Percentiles rank a stretch among this genome's conserved stretches.
Conservation (phyloP, 768 basidiomycete species). For the Lactarius psammicola region DNA sequence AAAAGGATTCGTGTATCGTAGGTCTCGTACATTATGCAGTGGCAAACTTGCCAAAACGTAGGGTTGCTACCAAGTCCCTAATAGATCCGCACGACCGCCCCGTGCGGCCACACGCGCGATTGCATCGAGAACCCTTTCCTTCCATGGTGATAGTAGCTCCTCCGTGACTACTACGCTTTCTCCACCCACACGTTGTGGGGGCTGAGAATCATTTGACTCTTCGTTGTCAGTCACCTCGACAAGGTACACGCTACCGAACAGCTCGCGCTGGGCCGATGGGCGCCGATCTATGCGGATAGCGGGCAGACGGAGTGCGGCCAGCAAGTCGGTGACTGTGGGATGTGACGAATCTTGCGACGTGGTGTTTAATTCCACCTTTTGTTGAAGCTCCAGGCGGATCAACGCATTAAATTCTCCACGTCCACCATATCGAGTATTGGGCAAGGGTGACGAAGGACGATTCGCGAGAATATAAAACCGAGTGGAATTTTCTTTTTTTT, state of each 20-base stretch:
- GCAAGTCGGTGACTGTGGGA: conserved; percentile 31
- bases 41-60: background rate
- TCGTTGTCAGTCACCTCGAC: conserved; percentile 48
- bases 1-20: background rate
- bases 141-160: conserved; percentile 4
- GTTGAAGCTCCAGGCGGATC: conserved; percentile 37
- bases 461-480: conserved; percentile 62
- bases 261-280: conserved; percentile 46
- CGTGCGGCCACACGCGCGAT: conserved; percentile 6
- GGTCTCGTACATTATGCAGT: background rate
- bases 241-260: conserved; percentile 63
- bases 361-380: conserved; percentile 1
- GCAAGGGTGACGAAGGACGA: conserved; percentile 36
- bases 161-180: background rate
- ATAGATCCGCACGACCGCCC: conserved; percentile 36
- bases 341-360: conserved; percentile 16
- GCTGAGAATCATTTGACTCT: conserved; percentile 2
- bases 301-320: conserved; percentile 43
- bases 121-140: conserved; percentile 6
- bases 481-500: conserved; percentile 62
- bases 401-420: conserved; percentile 37
- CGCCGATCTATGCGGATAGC: conserved; percentile 62
- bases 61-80: conserved; percentile 33
- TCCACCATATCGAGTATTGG: conserved; percentile 24
- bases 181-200: background rate